These are phyloP conservation scores for Coniosporium tulheliwenetii DNA, from an alignment of 2,329 filamentous ascomycete genomes.

Conservation along the genomic window DNA sequence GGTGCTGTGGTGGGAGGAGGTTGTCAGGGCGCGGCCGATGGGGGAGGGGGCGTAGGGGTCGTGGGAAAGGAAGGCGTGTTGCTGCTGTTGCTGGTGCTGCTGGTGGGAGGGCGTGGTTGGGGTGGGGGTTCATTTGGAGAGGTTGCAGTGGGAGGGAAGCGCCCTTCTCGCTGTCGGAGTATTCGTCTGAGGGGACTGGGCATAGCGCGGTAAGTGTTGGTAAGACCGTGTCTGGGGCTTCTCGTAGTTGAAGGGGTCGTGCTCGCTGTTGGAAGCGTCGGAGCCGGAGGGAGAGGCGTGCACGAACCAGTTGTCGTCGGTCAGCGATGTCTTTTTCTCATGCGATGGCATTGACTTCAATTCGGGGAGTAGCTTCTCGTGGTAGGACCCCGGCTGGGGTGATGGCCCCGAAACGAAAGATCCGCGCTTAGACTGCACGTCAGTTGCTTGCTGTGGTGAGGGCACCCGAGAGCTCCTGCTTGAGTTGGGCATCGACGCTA, in stretches of 20 bases:
- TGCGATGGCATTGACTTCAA: too few relatives aligned
- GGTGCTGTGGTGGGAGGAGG: too few relatives aligned
- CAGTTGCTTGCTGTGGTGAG: too few relatives aligned
- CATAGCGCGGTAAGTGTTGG: slow-evolving; percentile 14
- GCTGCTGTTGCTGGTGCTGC: slow-evolving; percentile 5
- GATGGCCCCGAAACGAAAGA: slow-evolving; percentile 6
- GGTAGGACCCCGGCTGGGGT: not conserved
- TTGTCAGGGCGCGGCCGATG: slow-evolving; percentile 5
- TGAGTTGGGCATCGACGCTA: not conserved
- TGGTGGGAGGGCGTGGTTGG: slow-evolving; percentile 20
- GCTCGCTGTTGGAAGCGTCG: not conserved
- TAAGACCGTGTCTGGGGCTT: slow-evolving; percentile 11
- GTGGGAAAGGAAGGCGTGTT: not conserved
- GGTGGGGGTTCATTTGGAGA: slow-evolving; percentile 31
- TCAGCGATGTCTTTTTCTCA: slow-evolving; percentile 8
- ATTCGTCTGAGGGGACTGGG: slow-evolving; percentile 5
- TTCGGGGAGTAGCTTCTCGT: too few relatives aligned
- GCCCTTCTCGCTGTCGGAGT: too few relatives aligned
- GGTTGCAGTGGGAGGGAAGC: slow-evolving; percentile 19
- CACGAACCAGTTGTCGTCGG: slow-evolving; percentile 33
- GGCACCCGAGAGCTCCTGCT: not conserved
- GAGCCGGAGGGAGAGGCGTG: slow-evolving; percentile 11
- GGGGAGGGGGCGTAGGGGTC: slow-evolving; percentile 8
- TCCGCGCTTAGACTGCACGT: slow-evolving; percentile 2
- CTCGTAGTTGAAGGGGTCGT: not conserved